phyloP scores from a whole-genome alignment of 495 filamentous ascomycete genomes.

The Arthonia radiata region DNA sequence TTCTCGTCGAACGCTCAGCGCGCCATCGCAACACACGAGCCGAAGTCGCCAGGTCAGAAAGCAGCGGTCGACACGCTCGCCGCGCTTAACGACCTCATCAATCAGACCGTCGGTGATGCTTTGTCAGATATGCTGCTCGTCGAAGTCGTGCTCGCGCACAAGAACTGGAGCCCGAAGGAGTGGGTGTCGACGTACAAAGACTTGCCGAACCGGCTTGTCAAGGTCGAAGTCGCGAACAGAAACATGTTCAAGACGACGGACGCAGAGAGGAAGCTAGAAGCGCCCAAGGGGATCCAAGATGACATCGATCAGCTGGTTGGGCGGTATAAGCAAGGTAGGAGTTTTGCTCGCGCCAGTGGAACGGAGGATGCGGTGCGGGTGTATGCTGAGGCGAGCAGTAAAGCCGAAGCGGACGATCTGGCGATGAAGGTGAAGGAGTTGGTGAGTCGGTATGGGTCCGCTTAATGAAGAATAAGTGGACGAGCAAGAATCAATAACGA shows the following conservation, averaged over 20 bases:
- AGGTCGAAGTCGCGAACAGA: slow-evolving; percentile 71
- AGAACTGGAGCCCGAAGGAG: slow-evolving; percentile 68
- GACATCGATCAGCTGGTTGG: slow-evolving; percentile 69
- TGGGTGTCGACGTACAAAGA: slow-evolving; percentile 92
- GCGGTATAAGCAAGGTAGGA: slow-evolving; percentile 72
- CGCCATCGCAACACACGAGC: slow-evolving; percentile 47
- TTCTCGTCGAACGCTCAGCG: slow-evolving; percentile 67
- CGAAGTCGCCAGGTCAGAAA: slow-evolving; percentile 77
- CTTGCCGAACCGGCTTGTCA: slow-evolving; percentile 79
- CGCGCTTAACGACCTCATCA: slow-evolving; percentile 71
- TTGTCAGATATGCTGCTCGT: slow-evolving; percentile 90
- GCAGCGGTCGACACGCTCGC: slow-evolving; percentile 56
- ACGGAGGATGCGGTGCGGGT: slow-evolving; percentile 93
- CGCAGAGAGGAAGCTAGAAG: slow-evolving; percentile 67
- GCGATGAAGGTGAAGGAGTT: too few relatives aligned
- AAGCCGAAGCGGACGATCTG: slow-evolving; percentile 32
- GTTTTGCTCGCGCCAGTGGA: slow-evolving; percentile 77
- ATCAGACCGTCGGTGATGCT: slow-evolving; percentile 92
- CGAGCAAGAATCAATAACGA: too few relatives aligned
- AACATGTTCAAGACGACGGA: slow-evolving; percentile 73
- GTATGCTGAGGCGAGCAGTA: slow-evolving; percentile 84
- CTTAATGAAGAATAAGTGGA: too few relatives aligned
- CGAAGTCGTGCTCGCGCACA: slow-evolving; percentile 87
- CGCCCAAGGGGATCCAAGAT: slow-evolving; percentile 50
- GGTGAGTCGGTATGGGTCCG: too few relatives aligned